These are phyloP conservation scores for Pleurotus salmoneostramineus DNA, from an alignment of 768 basidiomycete genomes.

Conservation along the genomic window DNA sequence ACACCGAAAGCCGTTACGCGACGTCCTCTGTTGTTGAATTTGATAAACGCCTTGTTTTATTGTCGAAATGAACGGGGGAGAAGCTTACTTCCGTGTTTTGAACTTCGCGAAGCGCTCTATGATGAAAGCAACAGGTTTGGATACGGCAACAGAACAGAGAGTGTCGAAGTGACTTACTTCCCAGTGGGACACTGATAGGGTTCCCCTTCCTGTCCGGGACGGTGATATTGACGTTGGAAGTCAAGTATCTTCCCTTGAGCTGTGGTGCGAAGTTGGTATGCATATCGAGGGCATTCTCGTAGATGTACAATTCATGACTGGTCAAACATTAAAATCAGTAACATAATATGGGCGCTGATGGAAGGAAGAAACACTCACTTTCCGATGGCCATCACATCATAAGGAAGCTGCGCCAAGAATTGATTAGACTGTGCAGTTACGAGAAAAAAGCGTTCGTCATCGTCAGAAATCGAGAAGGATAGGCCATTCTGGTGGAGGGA, in stretches of 20 bases:
- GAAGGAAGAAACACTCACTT: slow-evolving; percentile 46
- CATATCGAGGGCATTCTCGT: slow-evolving; percentile 67
- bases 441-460: neutral
- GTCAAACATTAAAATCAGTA: neutral
- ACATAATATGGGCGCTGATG: neutral
- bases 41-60: neutral
- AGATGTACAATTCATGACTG: slow-evolving; percentile 82
- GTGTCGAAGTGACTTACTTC: slow-evolving; percentile 19
- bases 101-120: slow-evolving; percentile 66
- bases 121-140: slow-evolving; percentile 9
- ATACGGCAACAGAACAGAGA: neutral
- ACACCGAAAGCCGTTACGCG: slow-evolving; percentile 79
- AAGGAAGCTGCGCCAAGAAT: slow-evolving; percentile 30
- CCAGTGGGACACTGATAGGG: slow-evolving; percentile 32
- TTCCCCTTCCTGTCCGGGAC: slow-evolving; percentile 38
- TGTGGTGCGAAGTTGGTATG: slow-evolving; percentile 63
- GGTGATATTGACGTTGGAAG: slow-evolving; percentile 87
- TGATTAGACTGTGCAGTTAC: neutral
- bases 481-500: neutral
- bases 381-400: slow-evolving; percentile 81
- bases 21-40: slow-evolving; percentile 41
- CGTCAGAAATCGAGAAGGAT: neutral
- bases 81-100: slow-evolving; percentile 57
- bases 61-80: slow-evolving; percentile 13
- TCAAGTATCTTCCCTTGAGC: slow-evolving; percentile 70